phyloP scores from a whole-genome alignment of 1,284 basidiomycete genomes.

The Trichosporon ovoides region DNA sequence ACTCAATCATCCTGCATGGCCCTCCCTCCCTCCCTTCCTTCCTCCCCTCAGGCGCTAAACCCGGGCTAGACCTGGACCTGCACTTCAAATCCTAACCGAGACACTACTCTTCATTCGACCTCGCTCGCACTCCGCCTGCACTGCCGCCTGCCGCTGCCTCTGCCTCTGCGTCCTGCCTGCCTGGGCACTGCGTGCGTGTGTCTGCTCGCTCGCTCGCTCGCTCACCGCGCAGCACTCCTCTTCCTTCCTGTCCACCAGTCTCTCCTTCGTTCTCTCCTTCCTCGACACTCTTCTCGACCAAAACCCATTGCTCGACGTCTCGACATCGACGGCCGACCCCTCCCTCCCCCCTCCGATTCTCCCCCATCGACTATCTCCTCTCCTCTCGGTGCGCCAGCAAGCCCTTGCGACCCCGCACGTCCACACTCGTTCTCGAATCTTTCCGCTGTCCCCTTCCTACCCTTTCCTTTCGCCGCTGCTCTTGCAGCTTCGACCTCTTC shows the following conservation, averaged over 20 bases:
- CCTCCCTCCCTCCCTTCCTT: too few relatives aligned
- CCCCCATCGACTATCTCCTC: background rate
- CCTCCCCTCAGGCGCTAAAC: background rate
- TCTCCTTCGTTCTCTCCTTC: background rate
- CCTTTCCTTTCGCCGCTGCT: background rate
- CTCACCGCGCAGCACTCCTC: too few relatives aligned
- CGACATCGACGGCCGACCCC: conserved; percentile 1
- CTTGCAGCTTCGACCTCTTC: background rate
- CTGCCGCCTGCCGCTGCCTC: too few relatives aligned
- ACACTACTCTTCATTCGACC: too few relatives aligned
- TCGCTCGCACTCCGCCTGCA: background rate
- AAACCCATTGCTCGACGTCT: conserved; percentile 1
- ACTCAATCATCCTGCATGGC: background rate
- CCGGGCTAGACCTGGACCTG: background rate
- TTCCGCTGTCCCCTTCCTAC: background rate
- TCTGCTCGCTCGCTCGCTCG: background rate
- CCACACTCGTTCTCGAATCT: conserved; percentile 1
- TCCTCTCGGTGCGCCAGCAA: conserved; percentile 1
- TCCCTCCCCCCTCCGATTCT: background rate
- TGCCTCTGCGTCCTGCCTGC: background rate
- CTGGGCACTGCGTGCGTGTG: too few relatives aligned
- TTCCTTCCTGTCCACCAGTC: background rate
- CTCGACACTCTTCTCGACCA: background rate
- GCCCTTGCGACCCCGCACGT: background rate
- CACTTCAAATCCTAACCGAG: background rate